Conservation (phyloP, 2,329 filamentous ascomycete genomes). For the Apiospora hydei region DNA sequence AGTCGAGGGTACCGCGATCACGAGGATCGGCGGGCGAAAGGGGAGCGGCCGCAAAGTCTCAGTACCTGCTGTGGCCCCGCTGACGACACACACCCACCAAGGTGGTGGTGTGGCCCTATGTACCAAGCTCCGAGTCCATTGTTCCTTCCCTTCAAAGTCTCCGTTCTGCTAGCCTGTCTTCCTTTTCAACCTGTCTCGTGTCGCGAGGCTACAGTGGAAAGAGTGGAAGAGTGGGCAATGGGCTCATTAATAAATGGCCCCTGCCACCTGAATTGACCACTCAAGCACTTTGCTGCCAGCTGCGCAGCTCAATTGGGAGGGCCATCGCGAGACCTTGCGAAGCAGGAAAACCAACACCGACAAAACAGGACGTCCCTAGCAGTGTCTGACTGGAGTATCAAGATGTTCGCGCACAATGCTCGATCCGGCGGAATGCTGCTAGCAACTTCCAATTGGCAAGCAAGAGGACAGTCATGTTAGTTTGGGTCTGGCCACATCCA, state of each 20-base stretch:
- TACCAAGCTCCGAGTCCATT: background rate
- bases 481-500: background rate
- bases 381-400: background rate
- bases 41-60: background rate
- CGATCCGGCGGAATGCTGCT: conserved; percentile 1
- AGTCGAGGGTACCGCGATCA: background rate
- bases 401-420: background rate
- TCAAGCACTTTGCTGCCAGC: background rate
- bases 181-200: conserved; percentile 20
- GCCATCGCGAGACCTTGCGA: background rate
- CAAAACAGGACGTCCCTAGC: background rate
- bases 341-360: background rate
- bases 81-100: background rate
- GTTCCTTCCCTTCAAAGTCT: background rate
- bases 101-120: background rate
- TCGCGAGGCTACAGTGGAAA: background rate
- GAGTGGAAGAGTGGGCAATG: background rate
- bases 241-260: background rate
- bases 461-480: background rate
- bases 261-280: background rate
- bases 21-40: background rate
- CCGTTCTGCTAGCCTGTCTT: background rate
- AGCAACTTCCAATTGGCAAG: background rate
- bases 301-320: background rate
- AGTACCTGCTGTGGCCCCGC: background rate